These are phyloP conservation scores for Ichthyophthirius multifiliis DNA, from an alignment of 169 alveolate genomes.

Conservation along the genomic window DNA sequence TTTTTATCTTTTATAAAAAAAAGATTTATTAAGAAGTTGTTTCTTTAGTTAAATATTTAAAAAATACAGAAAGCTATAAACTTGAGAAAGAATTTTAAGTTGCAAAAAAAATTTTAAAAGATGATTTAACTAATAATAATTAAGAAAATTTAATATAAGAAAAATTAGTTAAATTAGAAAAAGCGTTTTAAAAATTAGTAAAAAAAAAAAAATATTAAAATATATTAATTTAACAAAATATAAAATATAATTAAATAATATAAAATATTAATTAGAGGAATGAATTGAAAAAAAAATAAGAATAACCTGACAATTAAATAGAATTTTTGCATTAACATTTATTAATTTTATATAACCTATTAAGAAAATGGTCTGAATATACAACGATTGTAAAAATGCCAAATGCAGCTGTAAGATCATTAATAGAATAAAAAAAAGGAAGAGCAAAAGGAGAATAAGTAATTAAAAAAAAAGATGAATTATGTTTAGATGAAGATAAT, in stretches of 20 bases:
- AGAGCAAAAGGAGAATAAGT: neutral
- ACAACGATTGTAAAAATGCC: conserved; percentile 5
- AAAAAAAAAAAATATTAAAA: neutral
- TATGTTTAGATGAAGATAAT: neutral
- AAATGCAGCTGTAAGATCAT: neutral
- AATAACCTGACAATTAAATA: neutral
- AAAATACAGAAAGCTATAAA: neutral
- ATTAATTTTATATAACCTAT: conserved; percentile 2
- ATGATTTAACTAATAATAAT: neutral
- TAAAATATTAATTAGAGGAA: neutral
- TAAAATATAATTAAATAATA: neutral
- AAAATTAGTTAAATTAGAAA: neutral
- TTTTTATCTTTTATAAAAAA: neutral
- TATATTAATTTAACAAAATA: neutral
- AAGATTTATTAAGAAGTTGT: conserved; percentile 18
- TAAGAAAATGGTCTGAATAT: conserved; percentile 1
- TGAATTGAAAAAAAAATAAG: neutral
- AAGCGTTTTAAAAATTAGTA: neutral
- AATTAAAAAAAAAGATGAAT: neutral
- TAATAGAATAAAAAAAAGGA: neutral
- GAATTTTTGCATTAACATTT: neutral
- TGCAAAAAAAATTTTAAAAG: neutral
- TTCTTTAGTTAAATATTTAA: conserved; percentile 6
- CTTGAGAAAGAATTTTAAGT: conserved; percentile 8
- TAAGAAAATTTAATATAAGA: neutral